Base-by-base conservation (phyloP, 805 yeast genomes). In the Candida taoyuanica region DNA sequence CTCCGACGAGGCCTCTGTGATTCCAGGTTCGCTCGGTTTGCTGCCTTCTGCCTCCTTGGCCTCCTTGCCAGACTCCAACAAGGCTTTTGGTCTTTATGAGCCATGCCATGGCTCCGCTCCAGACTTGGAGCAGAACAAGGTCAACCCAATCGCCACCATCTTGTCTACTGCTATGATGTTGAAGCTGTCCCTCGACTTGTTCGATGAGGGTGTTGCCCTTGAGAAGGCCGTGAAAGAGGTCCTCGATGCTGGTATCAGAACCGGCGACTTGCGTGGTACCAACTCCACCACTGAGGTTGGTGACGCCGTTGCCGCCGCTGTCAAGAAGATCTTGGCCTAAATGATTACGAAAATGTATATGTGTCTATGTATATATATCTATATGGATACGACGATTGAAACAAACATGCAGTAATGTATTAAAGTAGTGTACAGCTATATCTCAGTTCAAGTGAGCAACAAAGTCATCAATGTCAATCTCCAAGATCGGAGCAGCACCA, bases 61-160 rank as follows among this genome's bases (percentile, higher is more conserved):
- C 4, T 87, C 97, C n/a, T 73, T 93, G 59, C 98, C 98, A 37
- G 96, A 91, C 64, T 78, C 91, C 28, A 89, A 89, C 72, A 70
- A 74, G 35, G 98, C 98, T 1, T 89, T 93, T 59, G 98, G 98
- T 42, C 71, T 93, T 48, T 93, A 93, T 62, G 98, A 93, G 69
- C 98, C 98, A 50, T 91, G 97, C 60, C 98, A 91, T 62, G 98
- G 98, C 33, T 83, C 96, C 33, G 98, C 98, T 25, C 98, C 98
- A 36, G 98, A 91, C 63, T 77, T 91, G 59, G 80, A 81, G 36
- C 70, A 67, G 43, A 86, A 87, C 61, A 83, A 85, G 67, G 98
- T 89, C 42, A 91, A 91, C 67, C 98, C 98, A 36, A 66, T 91
- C 41, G 98, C 98, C 36, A 86, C 97, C 17, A 89, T 91, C 53